Base-by-base conservation (phyloP, 2,329 filamentous ascomycete species). In the Lizonia empirigonia region DNA sequence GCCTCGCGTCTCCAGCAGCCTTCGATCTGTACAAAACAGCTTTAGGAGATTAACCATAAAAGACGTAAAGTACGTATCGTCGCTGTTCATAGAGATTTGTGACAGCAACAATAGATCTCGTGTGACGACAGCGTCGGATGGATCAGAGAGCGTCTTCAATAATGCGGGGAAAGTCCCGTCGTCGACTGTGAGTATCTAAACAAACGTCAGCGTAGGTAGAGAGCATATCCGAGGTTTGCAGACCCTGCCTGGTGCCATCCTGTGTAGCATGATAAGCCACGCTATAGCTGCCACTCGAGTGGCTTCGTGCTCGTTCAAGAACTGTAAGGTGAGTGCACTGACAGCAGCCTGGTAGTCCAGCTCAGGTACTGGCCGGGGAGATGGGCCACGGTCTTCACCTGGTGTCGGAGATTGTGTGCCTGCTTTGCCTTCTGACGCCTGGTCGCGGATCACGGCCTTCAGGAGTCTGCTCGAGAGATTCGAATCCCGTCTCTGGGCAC, bases 11-110 rank as follows among this genome's bases (percentile, higher is more conserved):
- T 99, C 94, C 6, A 99, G 80, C 19, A 99, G 80, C 63, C 91
- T 89, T 24, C 94, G 84, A 70, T 99, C 94, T 0, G 94, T 97
- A 33, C 91, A 95, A 70, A 99, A 99, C 1, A 99, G 82, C 69
- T 97, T 94, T 34, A 99, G 78, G 8, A 99, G 79, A 68, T 96
- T 96, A 54, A 97, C 89, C 94, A 99, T 99, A 72, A 99, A 99
- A 19, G 93, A 96, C 1, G 90, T 88, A 70, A 99, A 99, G 74
- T 97, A 97, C 59, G 92, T 91, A 68, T 99, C 94, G 65, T 97
- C 94, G 68, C 91, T 97, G 64, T 97, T 96, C 59, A 89, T 86
- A 2, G 93, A 97, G 46, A 99, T 97, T 62, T 99, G 94, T 0
- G 93, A 97, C 2, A 99, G 81, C 13, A 99, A 80, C 58, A 97